These are phyloP conservation scores for Grosmannia serpens DNA, from an alignment of 2,329 filamentous ascomycete genomes.

Conservation along the genomic window DNA sequence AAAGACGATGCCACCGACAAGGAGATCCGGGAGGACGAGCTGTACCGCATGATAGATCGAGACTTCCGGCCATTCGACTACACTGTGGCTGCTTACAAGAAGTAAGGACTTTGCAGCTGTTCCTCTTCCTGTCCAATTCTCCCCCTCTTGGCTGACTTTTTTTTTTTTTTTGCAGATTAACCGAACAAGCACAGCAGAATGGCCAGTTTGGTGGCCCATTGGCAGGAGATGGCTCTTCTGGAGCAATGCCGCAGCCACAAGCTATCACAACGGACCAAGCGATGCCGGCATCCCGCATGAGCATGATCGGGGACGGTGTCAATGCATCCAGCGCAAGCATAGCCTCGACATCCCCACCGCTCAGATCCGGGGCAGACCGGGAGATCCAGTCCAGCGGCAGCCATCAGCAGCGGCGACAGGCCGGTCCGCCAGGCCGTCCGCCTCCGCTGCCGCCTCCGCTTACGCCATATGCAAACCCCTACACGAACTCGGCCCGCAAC, in stretches of 20 bases:
- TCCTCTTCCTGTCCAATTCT: background rate
- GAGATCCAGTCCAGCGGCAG: slow-evolving; percentile 13
- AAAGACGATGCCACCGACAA: slow-evolving; percentile 92
- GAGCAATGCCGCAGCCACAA: slow-evolving; percentile 21
- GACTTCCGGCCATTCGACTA: slow-evolving; percentile 96
- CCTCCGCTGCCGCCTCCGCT: slow-evolving; percentile 21
- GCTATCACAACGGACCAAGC: slow-evolving; percentile 42
- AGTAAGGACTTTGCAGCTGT: slow-evolving; percentile 33
- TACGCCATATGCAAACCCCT: slow-evolving; percentile 35
- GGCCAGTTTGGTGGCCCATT: background rate
- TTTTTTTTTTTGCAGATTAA: slow-evolving; percentile 7
- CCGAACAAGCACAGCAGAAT: slow-evolving; percentile 8
- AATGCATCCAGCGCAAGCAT: background rate
- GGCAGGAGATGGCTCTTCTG: background rate
- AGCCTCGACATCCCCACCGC: background rate
- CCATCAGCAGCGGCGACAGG: slow-evolving; percentile 10
- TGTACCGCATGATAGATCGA: slow-evolving; percentile 87
- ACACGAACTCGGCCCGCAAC: slow-evolving; percentile 21
- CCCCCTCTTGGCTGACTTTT: background rate
- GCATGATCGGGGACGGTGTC: slow-evolving; percentile 14
- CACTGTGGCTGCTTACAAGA: slow-evolving; percentile 66
- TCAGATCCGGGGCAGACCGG: slow-evolving; percentile 1
- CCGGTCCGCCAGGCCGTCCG: slow-evolving; percentile 16
- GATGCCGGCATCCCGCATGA: slow-evolving; percentile 25
- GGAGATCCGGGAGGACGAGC: slow-evolving; percentile 87